These are phyloP conservation scores for Tricholoma matsutake DNA, from an alignment of 768 basidiomycete genomes.

Conservation along the genomic window DNA sequence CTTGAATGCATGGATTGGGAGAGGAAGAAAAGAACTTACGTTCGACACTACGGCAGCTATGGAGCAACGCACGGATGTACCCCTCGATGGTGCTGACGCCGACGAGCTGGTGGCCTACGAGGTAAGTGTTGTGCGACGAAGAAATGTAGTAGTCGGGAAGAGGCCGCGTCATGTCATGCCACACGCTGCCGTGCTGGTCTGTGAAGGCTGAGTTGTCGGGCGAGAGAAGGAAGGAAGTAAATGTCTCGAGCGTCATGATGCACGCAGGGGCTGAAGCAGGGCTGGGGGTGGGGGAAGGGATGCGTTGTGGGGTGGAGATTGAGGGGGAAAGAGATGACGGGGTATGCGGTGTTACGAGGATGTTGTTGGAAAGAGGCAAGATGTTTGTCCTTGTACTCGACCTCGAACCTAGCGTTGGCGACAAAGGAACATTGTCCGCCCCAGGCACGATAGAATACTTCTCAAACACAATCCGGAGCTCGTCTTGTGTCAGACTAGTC, in stretches of 20 bases:
- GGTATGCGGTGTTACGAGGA: neutral
- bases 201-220: conserved; percentile 63
- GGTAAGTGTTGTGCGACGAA: conserved; percentile 89
- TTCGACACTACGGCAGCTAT: conserved; percentile 91
- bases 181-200: conserved; percentile 42
- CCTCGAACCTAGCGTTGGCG: neutral
- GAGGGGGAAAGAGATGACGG: neutral
- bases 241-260: conserved; percentile 56
- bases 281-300: conserved; percentile 24
- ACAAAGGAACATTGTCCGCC: neutral
- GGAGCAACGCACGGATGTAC: conserved; percentile 87
- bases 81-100: conserved; percentile 92
- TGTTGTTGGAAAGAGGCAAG: neutral
- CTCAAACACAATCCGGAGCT: conserved; percentile 37
- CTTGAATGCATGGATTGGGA: neutral
- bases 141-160: conserved; percentile 87
- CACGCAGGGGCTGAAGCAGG: conserved; percentile 16
- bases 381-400: neutral
- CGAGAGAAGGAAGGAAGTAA: conserved; percentile 80
- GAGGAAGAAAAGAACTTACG: conserved; percentile 43
- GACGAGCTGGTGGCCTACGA: conserved; percentile 82
- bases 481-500: conserved; percentile 35
- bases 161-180: conserved; percentile 88
- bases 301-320: neutral
- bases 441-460: conserved; percentile 28